Percentiles rank a stretch among this genome's conserved stretches.
These are phyloP conservation scores for Coprinopsis cinerea DNA, from an alignment of 768 basidiomycete genomes.

Conservation along the genomic window DNA sequence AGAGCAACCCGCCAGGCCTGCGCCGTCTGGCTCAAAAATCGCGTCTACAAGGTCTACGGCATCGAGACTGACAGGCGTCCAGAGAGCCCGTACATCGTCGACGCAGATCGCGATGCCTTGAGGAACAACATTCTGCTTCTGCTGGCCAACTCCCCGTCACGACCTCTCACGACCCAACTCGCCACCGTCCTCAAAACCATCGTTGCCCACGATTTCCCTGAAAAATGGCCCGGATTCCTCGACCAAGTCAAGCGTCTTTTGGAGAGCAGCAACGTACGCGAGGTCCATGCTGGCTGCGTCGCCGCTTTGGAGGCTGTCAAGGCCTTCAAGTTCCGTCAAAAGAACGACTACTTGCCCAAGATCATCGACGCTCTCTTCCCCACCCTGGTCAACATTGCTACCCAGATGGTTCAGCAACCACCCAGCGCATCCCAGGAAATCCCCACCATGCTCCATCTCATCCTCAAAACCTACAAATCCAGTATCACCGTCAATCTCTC, in stretches of 20 bases:
- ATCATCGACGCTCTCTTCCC: constrained; percentile 67
- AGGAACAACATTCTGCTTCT: constrained; percentile 62
- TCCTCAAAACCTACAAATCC: constrained; percentile 83
- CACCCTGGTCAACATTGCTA: constrained; percentile 67
- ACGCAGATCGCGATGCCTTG: constrained; percentile 69
- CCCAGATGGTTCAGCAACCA: constrained; percentile 58
- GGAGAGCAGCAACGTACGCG: constrained; percentile 53
- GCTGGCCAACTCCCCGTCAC: constrained; percentile 60
- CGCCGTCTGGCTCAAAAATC: constrained; percentile 88
- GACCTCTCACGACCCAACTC: constrained; percentile 70
- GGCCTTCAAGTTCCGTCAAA: constrained; percentile 75
- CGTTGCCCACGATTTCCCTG: constrained; percentile 73
- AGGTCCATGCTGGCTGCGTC: constrained; percentile 79
- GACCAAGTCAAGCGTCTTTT: constrained; percentile 62
- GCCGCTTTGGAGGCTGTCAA: constrained; percentile 73
- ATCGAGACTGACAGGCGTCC: constrained; percentile 45
- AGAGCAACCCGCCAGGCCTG: constrained; percentile 82
- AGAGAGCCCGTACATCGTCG: constrained; percentile 57
- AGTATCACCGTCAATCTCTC: constrained; percentile 73
- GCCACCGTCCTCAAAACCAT: constrained; percentile 68
- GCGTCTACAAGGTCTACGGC: constrained; percentile 64
- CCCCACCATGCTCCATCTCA: constrained; percentile 78
- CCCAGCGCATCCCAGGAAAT: constrained; percentile 65
- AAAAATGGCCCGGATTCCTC: constrained; percentile 66
- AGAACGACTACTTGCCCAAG: constrained; percentile 49